These are phyloP conservation scores for Colletotrichum tanaceti DNA, from an alignment of 2,329 filamentous ascomycete species.

Conservation along the genomic window DNA sequence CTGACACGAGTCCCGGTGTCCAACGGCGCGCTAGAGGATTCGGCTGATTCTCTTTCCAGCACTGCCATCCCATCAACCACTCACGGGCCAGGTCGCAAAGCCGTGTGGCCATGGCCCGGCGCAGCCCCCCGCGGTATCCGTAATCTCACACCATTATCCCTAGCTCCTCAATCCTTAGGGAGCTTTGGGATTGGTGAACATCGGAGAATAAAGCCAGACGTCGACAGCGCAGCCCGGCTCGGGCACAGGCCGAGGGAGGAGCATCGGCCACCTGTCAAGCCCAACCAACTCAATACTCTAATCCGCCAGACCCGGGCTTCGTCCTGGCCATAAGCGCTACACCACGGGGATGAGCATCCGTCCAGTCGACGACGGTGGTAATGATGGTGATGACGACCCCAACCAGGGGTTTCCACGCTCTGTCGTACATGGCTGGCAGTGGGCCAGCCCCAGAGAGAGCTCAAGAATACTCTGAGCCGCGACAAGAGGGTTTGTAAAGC, in stretches of 20 bases:
- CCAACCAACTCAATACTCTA: slow-evolving; percentile 3
- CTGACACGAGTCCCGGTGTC: slow-evolving; percentile 21
- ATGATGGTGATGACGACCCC: not conserved
- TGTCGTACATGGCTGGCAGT: not conserved
- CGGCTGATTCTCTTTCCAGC: slow-evolving; percentile 36
- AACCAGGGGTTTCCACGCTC: slow-evolving; percentile 21
- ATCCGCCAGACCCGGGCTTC: slow-evolving; percentile 22
- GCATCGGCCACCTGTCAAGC: slow-evolving; percentile 12
- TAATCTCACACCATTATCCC: not conserved
- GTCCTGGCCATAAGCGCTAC: slow-evolving; percentile 6
- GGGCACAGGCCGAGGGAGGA: slow-evolving; percentile 15
- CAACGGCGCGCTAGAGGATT: slow-evolving; percentile 17
- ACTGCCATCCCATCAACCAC: slow-evolving; percentile 27
- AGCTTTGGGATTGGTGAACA: slow-evolving; percentile 8
- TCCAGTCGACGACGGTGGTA: slow-evolving; percentile 5
- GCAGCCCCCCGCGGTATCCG: slow-evolving; percentile 8
- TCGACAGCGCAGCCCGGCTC: slow-evolving; percentile 19
- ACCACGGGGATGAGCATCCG: not conserved
- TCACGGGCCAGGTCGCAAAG: not conserved
- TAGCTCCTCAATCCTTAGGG: not conserved
- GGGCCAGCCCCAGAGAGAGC: not conserved
- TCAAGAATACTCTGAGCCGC: not conserved
- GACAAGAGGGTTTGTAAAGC: not conserved
- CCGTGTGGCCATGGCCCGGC: not conserved
- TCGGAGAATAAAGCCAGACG: slow-evolving; percentile 7